A percentile compares a stretch with the other conserved stretches of the same genome.
These are phyloP conservation scores for Gynandropsis gynandra DNA, from an alignment of 345 rosid species.

Conservation along the genomic window DNA sequence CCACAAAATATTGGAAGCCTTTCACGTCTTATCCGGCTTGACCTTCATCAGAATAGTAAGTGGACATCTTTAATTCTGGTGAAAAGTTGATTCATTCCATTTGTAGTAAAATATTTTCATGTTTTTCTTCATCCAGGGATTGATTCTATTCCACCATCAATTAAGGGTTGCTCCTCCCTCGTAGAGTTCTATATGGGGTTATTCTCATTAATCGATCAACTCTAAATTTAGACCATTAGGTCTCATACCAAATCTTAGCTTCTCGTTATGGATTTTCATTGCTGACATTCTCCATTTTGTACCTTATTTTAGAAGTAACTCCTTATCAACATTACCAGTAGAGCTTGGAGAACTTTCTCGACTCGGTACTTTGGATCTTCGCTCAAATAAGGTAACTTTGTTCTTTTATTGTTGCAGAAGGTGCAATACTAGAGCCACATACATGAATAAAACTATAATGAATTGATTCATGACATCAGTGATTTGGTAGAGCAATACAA, in stretches of 20 bases:
- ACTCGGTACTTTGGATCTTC: constrained; percentile 81
- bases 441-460: too few relatives aligned
- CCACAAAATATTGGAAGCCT: constrained; percentile 74
- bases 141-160: constrained; percentile 56
- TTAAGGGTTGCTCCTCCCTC: constrained; percentile 67
- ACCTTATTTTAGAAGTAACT: constrained; percentile 51
- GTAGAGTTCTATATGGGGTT: constrained; percentile 87
- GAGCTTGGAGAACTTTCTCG: constrained; percentile 59
- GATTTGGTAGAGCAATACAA: too few relatives aligned
- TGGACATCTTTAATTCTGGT: constrained; percentile 11
- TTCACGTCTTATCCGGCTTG: constrained; percentile 77
- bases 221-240: constrained; percentile 9
- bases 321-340: constrained; percentile 54
- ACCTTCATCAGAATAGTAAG: constrained; percentile 93
- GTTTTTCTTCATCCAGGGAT: constrained; percentile 43
- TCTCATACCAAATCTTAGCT: constrained; percentile 9
- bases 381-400: constrained; percentile 62
- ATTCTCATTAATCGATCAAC: constrained; percentile 25
- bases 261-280: constrained; percentile 12
- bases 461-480: too few relatives aligned
- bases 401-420: constrained; percentile 9
- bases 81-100: constrained; percentile 9
- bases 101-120: constrained; percentile 8
- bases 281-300: constrained; percentile 23
- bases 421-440: background rate